Evolutionary conservation across 2,329 filamentous ascomycete species (phyloP), one percentile per base, ranked within the genome.

Genomic region (Fusarium newnesense): DNA sequence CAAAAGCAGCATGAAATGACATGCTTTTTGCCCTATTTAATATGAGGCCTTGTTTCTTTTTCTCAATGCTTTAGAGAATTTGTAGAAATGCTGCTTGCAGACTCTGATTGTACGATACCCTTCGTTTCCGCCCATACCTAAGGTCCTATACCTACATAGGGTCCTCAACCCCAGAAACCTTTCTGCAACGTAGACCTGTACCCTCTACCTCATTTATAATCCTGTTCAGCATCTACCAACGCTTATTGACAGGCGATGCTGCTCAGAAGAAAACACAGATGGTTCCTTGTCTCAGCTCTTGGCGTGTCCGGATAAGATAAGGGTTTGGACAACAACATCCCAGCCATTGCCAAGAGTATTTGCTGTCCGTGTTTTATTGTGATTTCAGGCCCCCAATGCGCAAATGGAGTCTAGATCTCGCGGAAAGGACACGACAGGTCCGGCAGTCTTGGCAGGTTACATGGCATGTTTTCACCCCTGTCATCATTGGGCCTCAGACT

Each of bases 341-440:
- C 16, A 18, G 18, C 8, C 19, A 30, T 7, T 18, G 28, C 28
- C 46, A 32, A 32, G 46, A 49, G 7, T 12, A 18, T 4, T 24
- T 9, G 1, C 4, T 32, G 21, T 18, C 28, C 11, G 16, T 10
- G 4, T 24, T 15, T 2, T 11, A 16, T 1, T 7, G 32, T 19
- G 1, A 26, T 2, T 52, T 15, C 3, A 3, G 34, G 13, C 34
- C 34, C 50, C 50, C 34, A 53, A 39, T 3, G 1, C 2, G 18
- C 19, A 7, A 4, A 6, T 26, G 0, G n/a, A 26, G 49, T 52
- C 30, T 36, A 26, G 49, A 21, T 19, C 49, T 5, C 16, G 32
- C 30, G 18, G 11, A 6, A 10, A 8, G 49, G 4, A 19, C 12
- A 15, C n/a, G 9, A 5, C 30, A 36, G 16, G 16, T 5, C 16